Evolutionary conservation across 2,329 filamentous ascomycete species (phyloP).

Genomic region (Emergomyces africanus): DNA sequence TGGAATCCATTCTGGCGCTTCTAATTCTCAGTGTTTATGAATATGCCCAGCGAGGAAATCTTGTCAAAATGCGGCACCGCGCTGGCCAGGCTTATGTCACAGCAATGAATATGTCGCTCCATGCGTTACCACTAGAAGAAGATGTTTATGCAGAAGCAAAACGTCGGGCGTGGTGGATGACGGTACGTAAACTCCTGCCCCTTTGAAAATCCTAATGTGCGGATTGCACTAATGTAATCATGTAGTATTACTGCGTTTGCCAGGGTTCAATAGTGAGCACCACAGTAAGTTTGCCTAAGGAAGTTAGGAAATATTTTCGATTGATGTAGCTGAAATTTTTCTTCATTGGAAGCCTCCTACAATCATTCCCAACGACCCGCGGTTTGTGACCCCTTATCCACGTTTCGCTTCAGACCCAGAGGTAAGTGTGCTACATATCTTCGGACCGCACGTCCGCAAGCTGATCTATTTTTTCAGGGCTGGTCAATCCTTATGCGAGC

Average conservation of each 20-base stretch:
- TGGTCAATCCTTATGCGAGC: conserved; percentile 32
- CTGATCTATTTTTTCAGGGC: conserved; percentile 17
- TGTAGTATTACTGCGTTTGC: conserved; percentile 32
- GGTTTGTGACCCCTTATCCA: conserved; percentile 32
- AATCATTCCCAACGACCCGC: conserved; percentile 31
- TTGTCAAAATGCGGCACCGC: conserved; percentile 34
- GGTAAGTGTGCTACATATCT: conserved; percentile 15
- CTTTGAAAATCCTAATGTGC: background rate
- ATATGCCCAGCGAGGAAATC: conserved; percentile 33
- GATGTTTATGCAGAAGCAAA: conserved; percentile 29
- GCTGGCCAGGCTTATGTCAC: conserved; percentile 32
- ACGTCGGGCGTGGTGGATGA: conserved; percentile 37
- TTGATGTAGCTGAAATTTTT: conserved; percentile 5
- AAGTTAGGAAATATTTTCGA: background rate
- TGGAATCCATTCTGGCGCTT: conserved; percentile 30
- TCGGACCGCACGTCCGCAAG: background rate
- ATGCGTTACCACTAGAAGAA: conserved; percentile 22
- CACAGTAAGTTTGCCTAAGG: conserved; percentile 19
- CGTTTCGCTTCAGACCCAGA: conserved; percentile 28
- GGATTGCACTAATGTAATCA: background rate
- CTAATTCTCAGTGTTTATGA: conserved; percentile 34
- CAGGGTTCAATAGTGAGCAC: conserved; percentile 35
- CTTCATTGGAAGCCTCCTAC: conserved; percentile 23
- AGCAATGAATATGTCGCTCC: conserved; percentile 32
- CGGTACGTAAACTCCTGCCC: conserved; percentile 19